Evolutionary conservation across 2,329 filamentous ascomycete genomes (phyloP).

Genomic region (Magnaporthiopsis rhizophila): DNA sequence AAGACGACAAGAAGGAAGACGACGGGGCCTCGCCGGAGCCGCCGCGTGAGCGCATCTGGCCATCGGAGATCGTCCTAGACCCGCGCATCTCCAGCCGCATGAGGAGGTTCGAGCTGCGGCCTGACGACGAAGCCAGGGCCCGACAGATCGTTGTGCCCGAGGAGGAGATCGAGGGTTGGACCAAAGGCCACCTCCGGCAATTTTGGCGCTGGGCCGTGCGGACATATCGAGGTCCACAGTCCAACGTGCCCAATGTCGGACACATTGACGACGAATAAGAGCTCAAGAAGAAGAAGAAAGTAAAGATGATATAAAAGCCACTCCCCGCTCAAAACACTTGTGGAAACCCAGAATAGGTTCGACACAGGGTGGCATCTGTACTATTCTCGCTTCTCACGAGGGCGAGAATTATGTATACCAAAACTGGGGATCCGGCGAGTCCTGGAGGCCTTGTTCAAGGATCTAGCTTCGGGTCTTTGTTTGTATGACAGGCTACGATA

Average conservation of each 20-base stretch:
- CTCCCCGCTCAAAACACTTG: neutral
- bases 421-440: neutral
- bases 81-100: constrained; percentile 68
- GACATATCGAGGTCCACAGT: constrained; percentile 32
- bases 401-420: neutral
- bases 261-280: constrained; percentile 11
- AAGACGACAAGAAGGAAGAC: constrained; percentile 12
- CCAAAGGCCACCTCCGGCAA: constrained; percentile 50
- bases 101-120: constrained; percentile 64
- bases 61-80: constrained; percentile 68
- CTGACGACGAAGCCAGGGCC: constrained; percentile 63
- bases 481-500: neutral
- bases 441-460: neutral
- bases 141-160: constrained; percentile 53
- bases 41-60: constrained; percentile 64
- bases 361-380: neutral
- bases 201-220: constrained; percentile 42
- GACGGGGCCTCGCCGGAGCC: constrained; percentile 23
- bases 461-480: neutral
- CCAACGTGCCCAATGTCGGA: constrained; percentile 22
- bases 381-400: neutral
- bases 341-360: neutral
- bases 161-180: constrained; percentile 63
- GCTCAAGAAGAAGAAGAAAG: neutral
- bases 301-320: neutral